These are phyloP conservation scores for Arabidopsis arenosa DNA, from an alignment of 345 rosid genomes.

Conservation along the genomic window DNA sequence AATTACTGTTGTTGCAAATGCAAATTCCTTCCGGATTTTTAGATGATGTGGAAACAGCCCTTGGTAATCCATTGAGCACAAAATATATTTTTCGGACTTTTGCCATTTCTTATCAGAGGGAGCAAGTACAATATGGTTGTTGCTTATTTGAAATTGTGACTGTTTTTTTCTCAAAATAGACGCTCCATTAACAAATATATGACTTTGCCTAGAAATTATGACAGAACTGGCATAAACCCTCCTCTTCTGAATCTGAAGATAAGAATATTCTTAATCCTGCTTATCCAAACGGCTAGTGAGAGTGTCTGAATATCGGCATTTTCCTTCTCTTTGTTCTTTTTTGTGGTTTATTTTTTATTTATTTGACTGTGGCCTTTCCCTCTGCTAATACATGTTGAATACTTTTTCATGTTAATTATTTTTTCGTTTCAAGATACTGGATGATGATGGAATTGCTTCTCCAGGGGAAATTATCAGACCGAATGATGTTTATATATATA, in stretches of 20 bases:
- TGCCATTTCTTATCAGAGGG: background rate
- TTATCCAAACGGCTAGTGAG: background rate
- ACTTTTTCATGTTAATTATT: conserved; percentile 17
- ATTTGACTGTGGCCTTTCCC: conserved; percentile 12
- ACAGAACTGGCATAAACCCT: background rate
- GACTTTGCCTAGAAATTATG: conserved; percentile 15
- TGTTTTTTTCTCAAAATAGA: background rate
- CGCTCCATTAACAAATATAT: background rate
- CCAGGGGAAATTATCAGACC: conserved; percentile 90
- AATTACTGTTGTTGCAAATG: background rate
- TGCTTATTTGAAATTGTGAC: background rate
- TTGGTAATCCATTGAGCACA: conserved; percentile 4
- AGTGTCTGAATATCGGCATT: background rate
- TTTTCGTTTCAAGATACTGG: conserved; percentile 60
- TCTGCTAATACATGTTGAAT: conserved; percentile 15
- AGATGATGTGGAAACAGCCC: conserved; percentile 20
- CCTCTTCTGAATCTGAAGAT: conserved; percentile 1
- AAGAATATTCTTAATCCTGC: background rate
- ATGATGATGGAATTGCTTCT: conserved; percentile 84
- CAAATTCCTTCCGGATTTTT: background rate
- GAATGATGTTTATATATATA: conserved; percentile 68
- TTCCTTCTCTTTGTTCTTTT: conserved; percentile 9
- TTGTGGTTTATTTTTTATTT: background rate
- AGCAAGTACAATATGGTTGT: conserved; percentile 16
- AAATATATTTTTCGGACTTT: background rate